Conservation (phyloP, 2,329 filamentous ascomycete species). For the Pochonia chlamydosporia region DNA sequence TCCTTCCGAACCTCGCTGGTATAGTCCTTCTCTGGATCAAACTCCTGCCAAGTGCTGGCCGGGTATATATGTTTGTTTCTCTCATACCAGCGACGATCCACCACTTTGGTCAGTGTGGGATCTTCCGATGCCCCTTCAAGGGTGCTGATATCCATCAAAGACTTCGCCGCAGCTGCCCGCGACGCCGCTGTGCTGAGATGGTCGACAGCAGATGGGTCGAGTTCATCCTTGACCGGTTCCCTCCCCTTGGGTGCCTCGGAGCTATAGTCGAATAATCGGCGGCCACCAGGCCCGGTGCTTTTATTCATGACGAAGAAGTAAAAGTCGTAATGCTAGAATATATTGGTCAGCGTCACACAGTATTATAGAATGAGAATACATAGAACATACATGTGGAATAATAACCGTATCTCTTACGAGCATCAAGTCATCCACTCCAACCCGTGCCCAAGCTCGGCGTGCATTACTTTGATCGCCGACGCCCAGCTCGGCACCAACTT, state of each 20-base stretch:
- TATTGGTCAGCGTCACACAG: background rate
- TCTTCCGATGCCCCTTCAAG: slow-evolving; percentile 76
- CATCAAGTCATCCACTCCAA: slow-evolving; percentile 94
- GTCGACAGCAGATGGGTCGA: slow-evolving; percentile 11
- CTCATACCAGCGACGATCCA: slow-evolving; percentile 95
- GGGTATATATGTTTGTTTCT: slow-evolving; percentile 98
- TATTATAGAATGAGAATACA: background rate
- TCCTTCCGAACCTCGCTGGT: slow-evolving; percentile 72
- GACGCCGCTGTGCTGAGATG: slow-evolving; percentile 25
- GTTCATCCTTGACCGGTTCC: background rate
- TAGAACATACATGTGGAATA: slow-evolving; percentile 75
- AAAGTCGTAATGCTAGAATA: slow-evolving; percentile 82
- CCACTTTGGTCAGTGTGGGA: slow-evolving; percentile 80
- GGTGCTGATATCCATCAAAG: slow-evolving; percentile 42
- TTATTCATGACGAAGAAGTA: slow-evolving; percentile 96
- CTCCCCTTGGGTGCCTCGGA: slow-evolving; percentile 36
- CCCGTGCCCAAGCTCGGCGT: slow-evolving; percentile 80
- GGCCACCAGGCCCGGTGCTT: slow-evolving; percentile 65
- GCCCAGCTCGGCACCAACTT: slow-evolving; percentile 78
- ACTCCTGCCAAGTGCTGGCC: slow-evolving; percentile 91
- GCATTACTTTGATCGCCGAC: slow-evolving; percentile 63
- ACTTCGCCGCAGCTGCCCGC: slow-evolving; percentile 30
- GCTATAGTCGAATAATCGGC: slow-evolving; percentile 70
- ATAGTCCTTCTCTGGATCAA: slow-evolving; percentile 86
- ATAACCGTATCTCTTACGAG: slow-evolving; percentile 86